Percentiles rank a stretch among this genome's conserved stretches.
Evolutionary conservation across 352 stramenopile genomes (phyloP).

Genomic region (Phytophthora ohioensis): DNA sequence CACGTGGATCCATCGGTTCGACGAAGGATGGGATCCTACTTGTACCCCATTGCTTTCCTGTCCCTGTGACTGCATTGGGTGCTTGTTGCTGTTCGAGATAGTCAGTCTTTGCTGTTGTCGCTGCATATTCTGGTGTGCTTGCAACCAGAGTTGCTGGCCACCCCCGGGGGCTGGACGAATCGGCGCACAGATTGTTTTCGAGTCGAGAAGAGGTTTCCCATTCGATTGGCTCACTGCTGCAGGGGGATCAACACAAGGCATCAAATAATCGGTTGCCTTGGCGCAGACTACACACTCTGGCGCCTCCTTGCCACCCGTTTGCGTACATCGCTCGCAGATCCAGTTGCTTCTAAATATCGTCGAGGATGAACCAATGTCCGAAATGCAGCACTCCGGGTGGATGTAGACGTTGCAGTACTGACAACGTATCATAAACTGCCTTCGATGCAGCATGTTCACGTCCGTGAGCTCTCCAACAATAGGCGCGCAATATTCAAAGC

Average conservation of each 20-base stretch:
- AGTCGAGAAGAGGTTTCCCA: constrained; percentile 12
- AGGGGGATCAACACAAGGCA: constrained; percentile 62
- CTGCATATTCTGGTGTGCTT: constrained; percentile 39
- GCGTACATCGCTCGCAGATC: constrained; percentile 85
- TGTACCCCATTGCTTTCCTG: constrained; percentile 22
- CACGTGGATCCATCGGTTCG: constrained; percentile 78
- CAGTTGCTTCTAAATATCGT: constrained; percentile 81
- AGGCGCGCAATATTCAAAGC: constrained; percentile 77
- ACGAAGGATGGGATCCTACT: constrained; percentile 12
- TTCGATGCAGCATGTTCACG: constrained; percentile 67
- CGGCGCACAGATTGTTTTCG: constrained; percentile 5
- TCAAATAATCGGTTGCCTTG: constrained; percentile 79
- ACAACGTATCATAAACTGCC: constrained; percentile 88
- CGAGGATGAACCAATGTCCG: constrained; percentile 64
- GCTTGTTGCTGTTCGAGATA: constrained; percentile 5
- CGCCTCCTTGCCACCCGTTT: constrained; percentile 48
- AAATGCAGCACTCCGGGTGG: constrained; percentile 83
- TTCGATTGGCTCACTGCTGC: constrained; percentile 7
- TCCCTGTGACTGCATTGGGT: neutral
- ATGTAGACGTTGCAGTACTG: constrained; percentile 88
- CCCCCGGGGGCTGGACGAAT: constrained; percentile 32
- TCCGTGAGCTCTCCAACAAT: constrained; percentile 52
- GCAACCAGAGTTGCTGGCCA: constrained; percentile 43
- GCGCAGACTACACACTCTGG: constrained; percentile 73
- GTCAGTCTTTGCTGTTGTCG: constrained; percentile 28